phyloP scores from a whole-genome alignment of 768 basidiomycete genomes.

The Rhizopogon salebrosus region DNA sequence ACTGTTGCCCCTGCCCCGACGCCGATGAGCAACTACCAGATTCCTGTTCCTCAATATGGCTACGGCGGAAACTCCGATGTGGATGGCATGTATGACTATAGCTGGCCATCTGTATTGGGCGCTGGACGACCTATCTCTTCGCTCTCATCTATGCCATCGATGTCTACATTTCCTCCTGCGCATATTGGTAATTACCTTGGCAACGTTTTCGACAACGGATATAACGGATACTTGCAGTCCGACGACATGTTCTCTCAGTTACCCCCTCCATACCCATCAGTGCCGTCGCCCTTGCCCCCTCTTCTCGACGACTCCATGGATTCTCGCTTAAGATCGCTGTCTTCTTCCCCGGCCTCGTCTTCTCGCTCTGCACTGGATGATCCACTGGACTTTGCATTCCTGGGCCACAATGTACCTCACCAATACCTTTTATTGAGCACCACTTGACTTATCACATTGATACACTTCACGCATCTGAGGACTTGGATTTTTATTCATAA shows the following conservation, averaged over 20 bases:
- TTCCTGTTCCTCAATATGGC: neutral
- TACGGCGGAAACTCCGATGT: neutral
- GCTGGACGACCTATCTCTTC: neutral
- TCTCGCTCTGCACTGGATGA: conserved; percentile 14
- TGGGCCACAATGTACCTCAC: conserved; percentile 6
- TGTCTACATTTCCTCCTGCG: neutral
- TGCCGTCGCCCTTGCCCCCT: neutral
- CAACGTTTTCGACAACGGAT: neutral
- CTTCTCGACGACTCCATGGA: neutral
- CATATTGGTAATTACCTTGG: neutral
- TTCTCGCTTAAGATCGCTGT: conserved; percentile 9
- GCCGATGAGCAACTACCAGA: neutral
- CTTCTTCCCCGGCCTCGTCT: conserved; percentile 21
- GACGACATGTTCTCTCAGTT: neutral
- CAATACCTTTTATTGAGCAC: conserved; percentile 10
- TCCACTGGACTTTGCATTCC: conserved; percentile 7
- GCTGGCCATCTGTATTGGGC: neutral
- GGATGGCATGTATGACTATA: neutral
- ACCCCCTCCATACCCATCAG: neutral
- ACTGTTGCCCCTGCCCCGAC: neutral
- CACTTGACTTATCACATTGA: conserved; percentile 12
- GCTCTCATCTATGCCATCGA: neutral
- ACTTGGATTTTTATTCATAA: neutral
- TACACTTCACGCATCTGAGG: neutral
- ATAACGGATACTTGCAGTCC: neutral